These are phyloP conservation scores for Trichoderma atroviride DNA, from an alignment of 2,329 filamentous ascomycete genomes.

Conservation along the genomic window DNA sequence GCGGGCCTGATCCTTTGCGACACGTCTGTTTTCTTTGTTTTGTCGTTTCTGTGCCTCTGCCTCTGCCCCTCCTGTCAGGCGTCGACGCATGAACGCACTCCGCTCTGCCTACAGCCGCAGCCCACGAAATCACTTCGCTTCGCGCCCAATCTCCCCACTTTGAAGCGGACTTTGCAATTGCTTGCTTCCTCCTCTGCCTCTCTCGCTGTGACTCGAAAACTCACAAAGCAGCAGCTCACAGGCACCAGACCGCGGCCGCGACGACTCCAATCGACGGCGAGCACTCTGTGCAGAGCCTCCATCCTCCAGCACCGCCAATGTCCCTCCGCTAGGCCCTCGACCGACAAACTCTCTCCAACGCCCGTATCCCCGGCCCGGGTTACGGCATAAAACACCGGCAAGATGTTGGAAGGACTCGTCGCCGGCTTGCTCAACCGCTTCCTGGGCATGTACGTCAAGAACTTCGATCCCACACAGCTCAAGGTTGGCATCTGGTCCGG, in stretches of 20 bases:
- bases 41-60: neutral
- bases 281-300: constrained; percentile 12
- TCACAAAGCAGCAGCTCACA: neutral
- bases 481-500: constrained; percentile 99
- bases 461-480: constrained; percentile 96
- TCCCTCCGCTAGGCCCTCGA: constrained; percentile 26
- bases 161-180: neutral
- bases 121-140: constrained; percentile 12
- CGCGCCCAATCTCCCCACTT: constrained; percentile 24
- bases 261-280: constrained; percentile 12
- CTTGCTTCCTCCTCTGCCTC: neutral
- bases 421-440: constrained; percentile 98
- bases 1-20: neutral
- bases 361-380: constrained; percentile 63
- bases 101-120: constrained; percentile 2
- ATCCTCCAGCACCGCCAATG: constrained; percentile 29
- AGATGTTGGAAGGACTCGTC: constrained; percentile 96
- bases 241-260: neutral
- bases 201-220: neutral
- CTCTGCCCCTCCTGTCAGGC: constrained; percentile 23
- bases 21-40: neutral
- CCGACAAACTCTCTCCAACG: constrained; percentile 24
- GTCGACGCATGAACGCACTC: constrained; percentile 21
- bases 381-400: constrained; percentile 62
- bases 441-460: constrained; percentile 99